Evolutionary conservation across 345 rosid genomes (phyloP).

Genomic region (Acer campestre): DNA sequence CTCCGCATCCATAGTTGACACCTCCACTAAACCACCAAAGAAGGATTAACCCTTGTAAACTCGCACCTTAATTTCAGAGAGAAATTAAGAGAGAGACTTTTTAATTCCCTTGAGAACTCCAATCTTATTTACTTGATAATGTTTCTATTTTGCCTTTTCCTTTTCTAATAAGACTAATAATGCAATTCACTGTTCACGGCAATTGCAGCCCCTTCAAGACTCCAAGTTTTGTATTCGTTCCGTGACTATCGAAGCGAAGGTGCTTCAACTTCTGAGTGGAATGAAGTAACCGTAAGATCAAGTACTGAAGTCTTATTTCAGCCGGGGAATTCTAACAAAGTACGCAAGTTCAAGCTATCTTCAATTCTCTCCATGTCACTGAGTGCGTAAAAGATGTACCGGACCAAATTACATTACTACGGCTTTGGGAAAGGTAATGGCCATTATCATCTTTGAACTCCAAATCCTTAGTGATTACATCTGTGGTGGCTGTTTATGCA

Average conservation of each 20-base stretch:
- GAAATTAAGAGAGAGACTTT: too few relatives aligned
- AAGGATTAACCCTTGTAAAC: too few relatives aligned
- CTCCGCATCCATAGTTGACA: too few relatives aligned
- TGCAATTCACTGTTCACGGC: not conserved
- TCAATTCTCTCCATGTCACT: conserved; percentile 69
- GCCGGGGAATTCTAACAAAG: conserved; percentile 55
- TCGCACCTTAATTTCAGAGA: too few relatives aligned
- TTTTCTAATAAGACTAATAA: not conserved
- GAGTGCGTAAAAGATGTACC: conserved; percentile 48
- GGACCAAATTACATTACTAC: not conserved
- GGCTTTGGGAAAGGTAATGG: not conserved
- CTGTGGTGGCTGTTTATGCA: not conserved
- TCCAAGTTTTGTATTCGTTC: conserved; percentile 70
- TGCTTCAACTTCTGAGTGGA: conserved; percentile 70
- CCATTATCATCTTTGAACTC: not conserved
- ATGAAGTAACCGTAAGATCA: conserved; percentile 74
- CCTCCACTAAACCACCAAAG: too few relatives aligned
- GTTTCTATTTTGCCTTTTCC: not conserved
- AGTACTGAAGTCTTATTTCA: conserved; percentile 78
- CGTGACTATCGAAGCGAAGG: conserved; percentile 88
- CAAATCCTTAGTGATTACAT: not conserved
- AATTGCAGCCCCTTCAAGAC: conserved; percentile 71
- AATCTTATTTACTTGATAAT: not conserved
- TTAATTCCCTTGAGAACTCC: too few relatives aligned
- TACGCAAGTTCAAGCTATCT: conserved; percentile 73